Conservation (phyloP, 2,329 filamentous ascomycete genomes). For the Ceratocystiopsis brevicomis region DNA sequence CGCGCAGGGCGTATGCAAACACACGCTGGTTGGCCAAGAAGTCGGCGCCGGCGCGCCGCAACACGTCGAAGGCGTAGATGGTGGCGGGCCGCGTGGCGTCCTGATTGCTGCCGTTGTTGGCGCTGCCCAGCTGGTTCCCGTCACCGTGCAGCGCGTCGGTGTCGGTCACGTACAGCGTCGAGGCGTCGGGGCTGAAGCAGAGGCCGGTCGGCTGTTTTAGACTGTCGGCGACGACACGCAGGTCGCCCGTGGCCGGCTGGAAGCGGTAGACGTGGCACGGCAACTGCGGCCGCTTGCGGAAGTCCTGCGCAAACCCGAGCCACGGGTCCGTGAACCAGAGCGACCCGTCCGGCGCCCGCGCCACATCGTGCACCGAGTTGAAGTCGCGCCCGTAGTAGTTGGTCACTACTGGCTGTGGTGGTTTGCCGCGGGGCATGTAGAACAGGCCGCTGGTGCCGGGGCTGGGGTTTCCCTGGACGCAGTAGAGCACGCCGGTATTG, state of each 20-base stretch:
- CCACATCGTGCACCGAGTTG: constrained; percentile 27
- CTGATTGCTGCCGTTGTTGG: constrained; percentile 12
- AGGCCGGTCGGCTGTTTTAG: constrained; percentile 25
- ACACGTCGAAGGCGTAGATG: constrained; percentile 31
- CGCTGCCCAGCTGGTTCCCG: neutral
- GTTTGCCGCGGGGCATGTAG: constrained; percentile 16
- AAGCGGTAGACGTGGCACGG: constrained; percentile 30
- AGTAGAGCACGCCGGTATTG: constrained; percentile 10
- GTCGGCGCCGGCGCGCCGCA: constrained; percentile 16
- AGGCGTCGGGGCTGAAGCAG: constrained; percentile 19
- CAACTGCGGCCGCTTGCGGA: constrained; percentile 23
- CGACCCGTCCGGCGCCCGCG: constrained; percentile 18
- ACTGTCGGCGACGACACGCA: constrained; percentile 28
- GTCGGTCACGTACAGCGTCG: constrained; percentile 25
- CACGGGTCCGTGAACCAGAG: constrained; percentile 32
- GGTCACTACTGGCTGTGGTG: constrained; percentile 19
- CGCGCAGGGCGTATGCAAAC: constrained; percentile 29
- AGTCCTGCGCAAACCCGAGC: constrained; percentile 24
- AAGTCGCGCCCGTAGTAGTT: constrained; percentile 26
- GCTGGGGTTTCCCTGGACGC: constrained; percentile 10
- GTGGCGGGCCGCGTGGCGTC: constrained; percentile 16
- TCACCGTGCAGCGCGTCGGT: constrained; percentile 14
- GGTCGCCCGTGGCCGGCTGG: constrained; percentile 19
- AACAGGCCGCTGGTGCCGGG: constrained; percentile 19
- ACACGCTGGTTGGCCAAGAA: constrained; percentile 30